Percentiles rank a stretch among this genome's conserved stretches.
These are phyloP conservation scores for Chrysosphaeria jannelii DNA, from an alignment of 2,329 filamentous ascomycete species.

Conservation along the genomic window DNA sequence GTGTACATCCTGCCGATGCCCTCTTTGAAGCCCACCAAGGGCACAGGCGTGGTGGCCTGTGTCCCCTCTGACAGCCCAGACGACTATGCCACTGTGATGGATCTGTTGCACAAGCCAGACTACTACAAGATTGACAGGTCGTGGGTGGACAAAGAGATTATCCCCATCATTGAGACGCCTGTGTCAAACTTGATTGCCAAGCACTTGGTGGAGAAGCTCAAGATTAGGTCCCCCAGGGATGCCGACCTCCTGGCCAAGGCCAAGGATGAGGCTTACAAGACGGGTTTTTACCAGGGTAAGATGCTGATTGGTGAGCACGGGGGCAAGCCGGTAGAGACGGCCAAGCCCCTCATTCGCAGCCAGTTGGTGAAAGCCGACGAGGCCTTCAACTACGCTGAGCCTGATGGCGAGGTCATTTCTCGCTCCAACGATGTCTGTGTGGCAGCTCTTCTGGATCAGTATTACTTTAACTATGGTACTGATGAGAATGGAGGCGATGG, in stretches of 20 bases:
- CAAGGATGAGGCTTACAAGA: constrained; percentile 90
- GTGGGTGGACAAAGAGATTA: constrained; percentile 74
- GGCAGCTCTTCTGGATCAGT: constrained; percentile 79
- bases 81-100: constrained; percentile 67
- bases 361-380: constrained; percentile 45
- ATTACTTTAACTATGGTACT: constrained; percentile 64
- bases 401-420: constrained; percentile 66
- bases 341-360: constrained; percentile 58
- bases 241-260: constrained; percentile 69
- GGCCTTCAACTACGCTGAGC: constrained; percentile 82
- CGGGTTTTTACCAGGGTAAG: constrained; percentile 84
- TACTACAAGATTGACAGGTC: constrained; percentile 93
- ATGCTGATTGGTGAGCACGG: constrained; percentile 72
- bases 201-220: constrained; percentile 64
- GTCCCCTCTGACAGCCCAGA: constrained; percentile 92
- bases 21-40: constrained; percentile 69
- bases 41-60: constrained; percentile 84
- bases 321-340: constrained; percentile 53
- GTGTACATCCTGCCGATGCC: constrained; percentile 90
- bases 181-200: constrained; percentile 55
- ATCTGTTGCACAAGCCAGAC: constrained; percentile 80
- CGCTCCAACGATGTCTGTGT: constrained; percentile 41
- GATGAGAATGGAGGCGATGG: constrained; percentile 29
- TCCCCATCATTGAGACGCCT: constrained; percentile 72
- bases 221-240: constrained; percentile 93